Percentiles rank a stretch among this genome's conserved stretches.
Conservation (phyloP, 805 yeast genomes). For the Ogataea glucozyma region DNA sequence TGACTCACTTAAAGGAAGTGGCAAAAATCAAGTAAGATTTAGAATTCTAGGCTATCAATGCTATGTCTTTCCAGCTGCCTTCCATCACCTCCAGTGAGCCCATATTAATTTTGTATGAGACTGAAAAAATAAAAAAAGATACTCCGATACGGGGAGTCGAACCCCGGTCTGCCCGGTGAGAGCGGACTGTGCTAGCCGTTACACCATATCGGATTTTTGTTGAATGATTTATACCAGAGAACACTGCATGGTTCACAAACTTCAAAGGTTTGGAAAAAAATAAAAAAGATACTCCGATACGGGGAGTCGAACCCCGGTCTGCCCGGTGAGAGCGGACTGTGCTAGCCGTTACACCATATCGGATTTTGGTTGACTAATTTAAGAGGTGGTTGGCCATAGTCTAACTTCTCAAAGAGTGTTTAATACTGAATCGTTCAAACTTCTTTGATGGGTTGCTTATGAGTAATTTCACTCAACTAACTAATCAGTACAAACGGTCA, state of each 20-base stretch:
- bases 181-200: constrained; percentile 43
- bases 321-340: constrained; percentile 43
- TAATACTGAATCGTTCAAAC: no score
- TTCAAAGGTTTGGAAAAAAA: no score
- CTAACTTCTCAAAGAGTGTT: no score
- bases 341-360: constrained; percentile 44
- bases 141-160: constrained; percentile 44
- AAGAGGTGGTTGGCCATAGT: no score
- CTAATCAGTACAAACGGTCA: constrained; percentile 4
- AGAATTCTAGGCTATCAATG: no score
- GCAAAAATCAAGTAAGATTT: no score
- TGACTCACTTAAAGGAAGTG: no score
- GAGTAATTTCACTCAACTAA: background rate
- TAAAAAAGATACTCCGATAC: constrained; percentile 35
- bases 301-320: constrained; percentile 46
- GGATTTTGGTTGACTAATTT: constrained; percentile 23
- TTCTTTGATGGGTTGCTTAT: no score
- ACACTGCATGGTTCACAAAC: no score
- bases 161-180: constrained; percentile 45
- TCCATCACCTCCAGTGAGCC: no score
- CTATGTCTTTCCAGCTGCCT: no score
- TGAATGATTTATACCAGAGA: background rate
- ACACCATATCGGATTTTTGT: constrained; percentile 39
- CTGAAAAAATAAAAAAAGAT: constrained; percentile 12
- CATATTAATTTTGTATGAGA: no score